Conservation (phyloP, 108 stramenopile genomes). For the Heterococcus sp. region DNA sequence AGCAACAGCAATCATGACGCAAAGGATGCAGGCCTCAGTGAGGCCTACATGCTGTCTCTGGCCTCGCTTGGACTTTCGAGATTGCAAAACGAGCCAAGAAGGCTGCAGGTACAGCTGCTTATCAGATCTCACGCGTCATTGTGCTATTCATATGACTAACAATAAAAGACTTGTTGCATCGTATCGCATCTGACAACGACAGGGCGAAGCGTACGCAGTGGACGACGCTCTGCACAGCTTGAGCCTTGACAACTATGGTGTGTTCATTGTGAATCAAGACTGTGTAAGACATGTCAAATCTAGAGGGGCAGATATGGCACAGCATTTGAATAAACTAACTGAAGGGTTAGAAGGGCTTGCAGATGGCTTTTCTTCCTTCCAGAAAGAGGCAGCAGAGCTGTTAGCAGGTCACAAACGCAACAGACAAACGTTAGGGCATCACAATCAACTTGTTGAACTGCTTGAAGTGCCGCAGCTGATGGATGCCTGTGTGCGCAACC, state of each 20-base stretch:
- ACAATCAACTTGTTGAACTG: slow-evolving; percentile 55
- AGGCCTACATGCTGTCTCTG: slow-evolving; percentile 33
- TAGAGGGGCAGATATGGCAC: slow-evolving; percentile 20
- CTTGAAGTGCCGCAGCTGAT: slow-evolving; percentile 52
- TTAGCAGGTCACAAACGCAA: slow-evolving; percentile 43
- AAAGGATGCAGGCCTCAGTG: too few species aligned
- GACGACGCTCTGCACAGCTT: slow-evolving; percentile 21
- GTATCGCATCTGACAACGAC: too few species aligned
- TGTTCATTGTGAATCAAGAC: slow-evolving; percentile 41
- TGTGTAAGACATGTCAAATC: slow-evolving; percentile 25
- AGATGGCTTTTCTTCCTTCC: slow-evolving; percentile 16
- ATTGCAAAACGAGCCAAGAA: slow-evolving; percentile 26
- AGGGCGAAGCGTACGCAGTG: neutral
- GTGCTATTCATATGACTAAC: too few species aligned
- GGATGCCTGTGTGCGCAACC: slow-evolving; percentile 46
- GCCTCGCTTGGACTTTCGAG: slow-evolving; percentile 36
- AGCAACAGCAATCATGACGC: too few species aligned
- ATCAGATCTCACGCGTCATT: too few species aligned
- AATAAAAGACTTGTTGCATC: too few species aligned
- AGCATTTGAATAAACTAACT: slow-evolving; percentile 5
- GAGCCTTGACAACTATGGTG: slow-evolving; percentile 31
- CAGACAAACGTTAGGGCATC: slow-evolving; percentile 49
- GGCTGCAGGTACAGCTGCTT: too few species aligned
- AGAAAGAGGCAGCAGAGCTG: slow-evolving; percentile 33
- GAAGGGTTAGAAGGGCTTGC: slow-evolving; percentile 27